A percentile compares a stretch with the other conserved stretches of the same genome.
Evolutionary conservation across 2,329 filamentous ascomycete genomes (phyloP).

Genomic region (Monilinia fructicola): DNA sequence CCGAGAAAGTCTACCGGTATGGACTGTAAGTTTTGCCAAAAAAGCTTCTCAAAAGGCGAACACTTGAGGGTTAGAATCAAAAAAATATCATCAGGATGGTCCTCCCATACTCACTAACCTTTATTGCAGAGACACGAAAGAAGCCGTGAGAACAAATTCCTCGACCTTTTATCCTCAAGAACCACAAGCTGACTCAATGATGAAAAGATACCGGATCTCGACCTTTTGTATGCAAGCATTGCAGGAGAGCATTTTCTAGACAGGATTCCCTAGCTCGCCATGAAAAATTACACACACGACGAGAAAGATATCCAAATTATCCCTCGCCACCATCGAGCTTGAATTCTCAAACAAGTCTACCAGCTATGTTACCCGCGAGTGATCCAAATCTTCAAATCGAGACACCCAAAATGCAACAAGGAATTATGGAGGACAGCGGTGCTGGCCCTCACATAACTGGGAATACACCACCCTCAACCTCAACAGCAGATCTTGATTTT

Average conservation of each 20-base stretch:
- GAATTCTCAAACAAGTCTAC: constrained; percentile 18
- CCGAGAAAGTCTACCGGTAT: constrained; percentile 27
- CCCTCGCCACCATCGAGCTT: constrained; percentile 28
- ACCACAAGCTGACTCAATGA: not conserved
- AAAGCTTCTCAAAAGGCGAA: constrained; percentile 45
- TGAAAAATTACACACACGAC: constrained; percentile 45
- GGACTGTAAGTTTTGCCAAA: constrained; percentile 45
- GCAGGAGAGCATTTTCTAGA: constrained; percentile 45
- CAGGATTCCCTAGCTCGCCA: constrained; percentile 48
- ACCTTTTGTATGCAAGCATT: constrained; percentile 45
- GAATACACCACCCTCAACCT: not conserved
- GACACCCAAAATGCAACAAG: no score
- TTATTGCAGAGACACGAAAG: no score
- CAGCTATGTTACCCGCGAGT: constrained; percentile 19
- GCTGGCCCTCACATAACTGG: no score
- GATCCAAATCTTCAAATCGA: not conserved
- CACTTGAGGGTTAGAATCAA: constrained; percentile 42
- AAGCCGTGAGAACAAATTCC: no score
- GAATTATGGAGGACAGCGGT: no score
- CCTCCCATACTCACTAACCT: constrained; percentile 1
- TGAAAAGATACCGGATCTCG: constrained; percentile 29
- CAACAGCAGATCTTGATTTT: constrained; percentile 39
- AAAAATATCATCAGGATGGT: not conserved
- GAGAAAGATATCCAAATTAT: constrained; percentile 33
- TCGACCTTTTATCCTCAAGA: no score